Base-by-base conservation (phyloP, 2,329 filamentous ascomycete species). In the Colletotrichum australisinense region DNA sequence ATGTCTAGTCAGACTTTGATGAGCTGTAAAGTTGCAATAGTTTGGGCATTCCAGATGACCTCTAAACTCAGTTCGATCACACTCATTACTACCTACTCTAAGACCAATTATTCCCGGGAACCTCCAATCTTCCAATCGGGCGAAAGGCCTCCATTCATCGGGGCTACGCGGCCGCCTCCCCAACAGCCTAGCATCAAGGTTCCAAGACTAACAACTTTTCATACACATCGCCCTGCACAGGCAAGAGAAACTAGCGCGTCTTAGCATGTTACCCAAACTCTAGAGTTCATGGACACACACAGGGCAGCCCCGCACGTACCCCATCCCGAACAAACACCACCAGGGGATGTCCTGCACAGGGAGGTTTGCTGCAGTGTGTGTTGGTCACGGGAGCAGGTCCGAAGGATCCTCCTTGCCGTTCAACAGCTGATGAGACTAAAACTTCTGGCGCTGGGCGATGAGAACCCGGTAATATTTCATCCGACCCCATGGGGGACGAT, bases 281-380 rank as follows among this genome's bases (percentile, higher is more conserved):
- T 22, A n/a, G 26, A 19, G 63, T 49, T 56, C 46, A 9, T 69
- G 28, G 28, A 42, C 65, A 72, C 57, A 69, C 58, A 63, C 69
- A 69, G 69, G 52, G 65, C 65, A 59, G 30, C 64, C 63, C 68
- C 63, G 32, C 56, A 62, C n/a, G 12, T 56, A 14, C 42, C 46
- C 24, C 55, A 26, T 58, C 9, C 30, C 9, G 5, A 16, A 38
- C 46, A n/a, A 62, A 60, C 46, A 38, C 12, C 7, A 16, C 30
- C 22, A 14, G 6, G 26, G 16, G 28, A 57, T 28, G 35, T 26
- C 46, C 68, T 71, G 56, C 32, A 63, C 68, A 67, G 63, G 68
- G 32, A 35, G 32, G 42, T 49, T 46, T 26, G 46, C 56, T 32
- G 49, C 46, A 67, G 26, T 16, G 56, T 4, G 30, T 56, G 26